Conservation (phyloP, 2,329 filamentous ascomycete genomes). For the Calonectria hawksworthii region DNA sequence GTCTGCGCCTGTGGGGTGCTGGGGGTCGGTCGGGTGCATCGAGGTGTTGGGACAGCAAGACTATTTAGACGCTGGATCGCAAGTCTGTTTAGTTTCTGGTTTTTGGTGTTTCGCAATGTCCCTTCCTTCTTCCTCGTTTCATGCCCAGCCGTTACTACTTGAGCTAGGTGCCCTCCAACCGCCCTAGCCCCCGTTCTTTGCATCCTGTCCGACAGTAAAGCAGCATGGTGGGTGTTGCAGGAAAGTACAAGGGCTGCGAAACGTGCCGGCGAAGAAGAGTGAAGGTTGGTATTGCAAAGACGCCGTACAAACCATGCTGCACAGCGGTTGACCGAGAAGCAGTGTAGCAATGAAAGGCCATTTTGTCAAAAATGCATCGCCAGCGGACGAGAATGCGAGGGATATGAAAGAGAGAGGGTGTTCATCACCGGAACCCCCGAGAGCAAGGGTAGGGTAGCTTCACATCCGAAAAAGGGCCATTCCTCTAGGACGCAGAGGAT, state of each 20-base stretch:
- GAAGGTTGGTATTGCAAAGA: constrained; percentile 59
- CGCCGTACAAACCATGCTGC: neutral
- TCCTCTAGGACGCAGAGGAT: constrained; percentile 52
- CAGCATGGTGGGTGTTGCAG: constrained; percentile 72
- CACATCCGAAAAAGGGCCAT: constrained; percentile 62
- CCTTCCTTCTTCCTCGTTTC: constrained; percentile 3
- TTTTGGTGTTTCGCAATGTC: constrained; percentile 14
- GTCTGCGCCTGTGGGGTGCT: constrained; percentile 41
- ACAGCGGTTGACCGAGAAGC: constrained; percentile 23
- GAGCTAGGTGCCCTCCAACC: neutral
- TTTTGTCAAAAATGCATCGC: constrained; percentile 72
- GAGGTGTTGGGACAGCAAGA: constrained; percentile 25
- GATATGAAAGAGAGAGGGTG: constrained; percentile 73
- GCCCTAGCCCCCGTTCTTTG: neutral
- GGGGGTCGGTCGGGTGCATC: constrained; percentile 36
- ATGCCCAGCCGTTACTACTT: neutral
- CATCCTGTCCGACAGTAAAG: neutral
- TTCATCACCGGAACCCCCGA: constrained; percentile 74
- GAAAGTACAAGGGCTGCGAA: constrained; percentile 76
- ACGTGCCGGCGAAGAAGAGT: constrained; percentile 72
- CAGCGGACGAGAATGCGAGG: constrained; percentile 70
- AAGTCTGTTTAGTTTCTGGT: constrained; percentile 27
- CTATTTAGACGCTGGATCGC: constrained; percentile 39
- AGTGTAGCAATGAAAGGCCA: constrained; percentile 75
- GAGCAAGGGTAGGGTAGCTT: constrained; percentile 68